Evolutionary conservation across 78 protist species (phyloP), one percentile per base, ranked within the genome.

Genomic region (Pelomyxa schiedti): DNA sequence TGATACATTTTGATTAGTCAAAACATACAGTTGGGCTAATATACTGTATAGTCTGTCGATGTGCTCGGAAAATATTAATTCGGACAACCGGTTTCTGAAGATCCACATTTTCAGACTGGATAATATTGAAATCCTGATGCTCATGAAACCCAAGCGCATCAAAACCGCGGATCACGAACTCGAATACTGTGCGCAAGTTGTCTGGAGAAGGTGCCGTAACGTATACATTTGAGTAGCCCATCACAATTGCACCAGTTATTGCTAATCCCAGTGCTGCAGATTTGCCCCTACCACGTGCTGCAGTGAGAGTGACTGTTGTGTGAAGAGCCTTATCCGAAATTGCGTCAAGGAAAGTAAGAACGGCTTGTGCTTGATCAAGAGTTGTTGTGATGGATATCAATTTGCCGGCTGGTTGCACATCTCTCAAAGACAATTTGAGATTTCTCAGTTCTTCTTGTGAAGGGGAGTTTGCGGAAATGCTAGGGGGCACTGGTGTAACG

Each of bases 241-340:
- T 85, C 8, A 89, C 88, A 5, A 97, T 78, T 3, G 98, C 98
- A 0, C 90, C 92, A 0, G 97, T 92, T 0, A 94, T 81, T 0
- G 94, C 86, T 37, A 97, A 64, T 22, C 99, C 99, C 28, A 98
- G 77, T 8, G 99, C 94, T 0, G 99, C 98, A 0, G 96, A 88
- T 82, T 98, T 98, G 24, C 99, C 99, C 4, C 99, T 82, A 0
- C 99, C 99, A 29, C 99, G 80, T 5, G 87, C 97, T 0, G 99
- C 99, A 0, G 99, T 97, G 58, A 98, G 72, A 6, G 97, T 72
- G 0, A 94, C 93, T 0, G 98, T 96, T 22, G 85, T 66, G 32
- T 93, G 66, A 16, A 90, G 88, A 1, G 96, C 84, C 64, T 94
- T 91, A 32, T 95, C 97, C 0, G 93, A 75, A 32, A 95, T 78